Base-by-base conservation (phyloP, 2,329 filamentous ascomycete species). In the Colletotrichum somersetense region DNA sequence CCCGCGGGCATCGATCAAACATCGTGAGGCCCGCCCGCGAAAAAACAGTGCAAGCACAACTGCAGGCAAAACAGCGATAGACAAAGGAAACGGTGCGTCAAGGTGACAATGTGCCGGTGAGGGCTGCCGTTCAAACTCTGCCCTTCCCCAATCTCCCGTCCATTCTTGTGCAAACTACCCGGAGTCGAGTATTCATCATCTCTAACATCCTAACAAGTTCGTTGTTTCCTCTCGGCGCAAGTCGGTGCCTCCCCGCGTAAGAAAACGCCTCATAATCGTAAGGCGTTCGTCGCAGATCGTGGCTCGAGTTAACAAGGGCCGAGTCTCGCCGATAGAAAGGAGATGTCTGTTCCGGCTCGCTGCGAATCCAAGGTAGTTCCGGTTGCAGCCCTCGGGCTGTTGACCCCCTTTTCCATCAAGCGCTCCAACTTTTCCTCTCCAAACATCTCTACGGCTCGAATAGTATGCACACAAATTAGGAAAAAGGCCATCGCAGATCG, bases 131-230 rank as follows among this genome's bases (percentile, higher is more conserved):
- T 72, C 66, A 64, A 62, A 46, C 66, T 69, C 69, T 64, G 65
- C 23, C 66, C 66, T 69, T 69, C 58, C 48, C 48, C 66, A 69
- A 69, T 69, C 40, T 69, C 44, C 69, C 66, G 59, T 69, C 69
- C 66, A 69, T 72, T 69, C 59, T 72, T 69, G 59, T 64, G 69
- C 69, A 69, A 72, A 72, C 69, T 72, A 72, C 69, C 69, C 66
- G 69, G 69, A 69, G 55, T 46, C 69, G 69, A 72, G 69, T 61
- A 69, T 69, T 59, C 69, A 59, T 68, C 69, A 59, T 72, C 65
- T 56, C 59, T 63, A 63, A 55, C 69, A 40, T 38, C 38, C 55
- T 58, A 44, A 46, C 23, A 52, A 61, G 42, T 48, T 61, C 26
- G 23, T 23, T 35, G 38, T n/a, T 64, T 56, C 20, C 57, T 16